Percentiles rank a stretch among this genome's conserved stretches.
phyloP scores from a whole-genome alignment of 208 protist species.

The Leishmania tarentolae region DNA sequence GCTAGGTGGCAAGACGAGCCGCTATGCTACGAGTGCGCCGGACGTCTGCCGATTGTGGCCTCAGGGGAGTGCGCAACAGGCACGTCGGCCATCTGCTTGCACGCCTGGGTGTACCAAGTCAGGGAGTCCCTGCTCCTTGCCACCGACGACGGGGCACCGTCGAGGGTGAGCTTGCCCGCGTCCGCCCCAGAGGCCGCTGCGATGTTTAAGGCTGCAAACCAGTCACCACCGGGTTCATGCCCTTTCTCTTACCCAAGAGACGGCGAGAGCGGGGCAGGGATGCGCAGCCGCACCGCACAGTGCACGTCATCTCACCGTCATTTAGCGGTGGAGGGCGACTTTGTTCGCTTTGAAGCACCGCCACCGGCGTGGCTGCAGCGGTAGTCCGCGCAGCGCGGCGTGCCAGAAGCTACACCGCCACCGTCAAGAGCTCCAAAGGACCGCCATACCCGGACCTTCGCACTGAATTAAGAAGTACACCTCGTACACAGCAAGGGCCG shows the following conservation, averaged over 20 bases:
- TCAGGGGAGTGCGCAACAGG: slow-evolving; percentile 36
- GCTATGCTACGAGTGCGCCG: slow-evolving; percentile 77
- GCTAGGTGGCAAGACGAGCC: slow-evolving; percentile 29
- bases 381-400: neutral
- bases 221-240: neutral
- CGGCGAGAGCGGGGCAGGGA: neutral
- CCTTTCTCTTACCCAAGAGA: neutral
- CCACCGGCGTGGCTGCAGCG: slow-evolving; percentile 15
- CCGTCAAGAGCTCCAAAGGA: neutral
- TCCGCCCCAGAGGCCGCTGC: neutral
- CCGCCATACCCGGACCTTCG: neutral
- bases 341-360: slow-evolving; percentile 28
- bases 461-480: neutral
- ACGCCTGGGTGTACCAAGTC: slow-evolving; percentile 76
- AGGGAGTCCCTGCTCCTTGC: slow-evolving; percentile 33
- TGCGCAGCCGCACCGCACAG: neutral
- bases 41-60: slow-evolving; percentile 50
- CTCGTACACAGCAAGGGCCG: neutral
- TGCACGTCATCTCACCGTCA: neutral
- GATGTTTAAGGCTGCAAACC: neutral
- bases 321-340: neutral
- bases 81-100: slow-evolving; percentile 52
- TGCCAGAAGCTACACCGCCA: neutral
- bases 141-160: neutral
- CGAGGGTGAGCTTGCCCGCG: neutral